phyloP scores from a whole-genome alignment of 1,139 yeast species.

The Casaregolazyma suthepensis region DNA sequence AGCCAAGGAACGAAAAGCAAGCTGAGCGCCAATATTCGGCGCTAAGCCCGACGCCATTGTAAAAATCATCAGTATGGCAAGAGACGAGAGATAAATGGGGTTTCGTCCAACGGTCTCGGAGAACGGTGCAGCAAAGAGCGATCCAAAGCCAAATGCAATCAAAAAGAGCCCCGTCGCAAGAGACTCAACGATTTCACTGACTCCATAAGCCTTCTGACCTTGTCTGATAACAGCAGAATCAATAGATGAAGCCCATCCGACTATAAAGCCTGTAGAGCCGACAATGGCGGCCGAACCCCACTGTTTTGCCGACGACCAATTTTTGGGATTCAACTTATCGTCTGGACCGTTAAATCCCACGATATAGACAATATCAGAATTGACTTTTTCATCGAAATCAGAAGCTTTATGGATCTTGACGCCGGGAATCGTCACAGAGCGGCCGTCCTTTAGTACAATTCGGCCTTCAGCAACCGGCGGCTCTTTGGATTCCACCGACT shows the following conservation, averaged over 20 bases:
- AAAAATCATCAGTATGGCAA: conserved; percentile 38
- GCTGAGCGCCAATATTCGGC: conserved; percentile 60
- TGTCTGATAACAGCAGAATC: background rate
- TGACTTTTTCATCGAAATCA: background rate
- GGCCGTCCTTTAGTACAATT: background rate
- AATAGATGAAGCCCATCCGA: conserved; percentile 1
- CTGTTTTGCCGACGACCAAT: conserved; percentile 1
- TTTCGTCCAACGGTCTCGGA: conserved; percentile 8
- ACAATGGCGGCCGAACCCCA: background rate
- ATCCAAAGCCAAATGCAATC: conserved; percentile 5
- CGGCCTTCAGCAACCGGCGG: background rate
- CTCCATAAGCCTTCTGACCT: conserved; percentile 3
- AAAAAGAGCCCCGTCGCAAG: conserved; percentile 1
- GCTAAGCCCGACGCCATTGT: conserved; percentile 68
- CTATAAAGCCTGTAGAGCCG: background rate
- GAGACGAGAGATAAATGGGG: background rate
- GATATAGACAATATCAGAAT: background rate
- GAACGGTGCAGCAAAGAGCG: conserved; percentile 3
- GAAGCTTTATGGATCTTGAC: background rate
- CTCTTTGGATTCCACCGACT: background rate
- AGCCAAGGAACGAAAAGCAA: conserved; percentile 67
- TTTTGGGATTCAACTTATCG: conserved; percentile 1
- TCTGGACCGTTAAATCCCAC: conserved; percentile 2
- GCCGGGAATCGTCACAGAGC: background rate
- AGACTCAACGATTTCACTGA: conserved; percentile 2